Evolutionary conservation across 108 stramenopile genomes (phyloP).

Genomic region (Fragilaria crotonensis): DNA sequence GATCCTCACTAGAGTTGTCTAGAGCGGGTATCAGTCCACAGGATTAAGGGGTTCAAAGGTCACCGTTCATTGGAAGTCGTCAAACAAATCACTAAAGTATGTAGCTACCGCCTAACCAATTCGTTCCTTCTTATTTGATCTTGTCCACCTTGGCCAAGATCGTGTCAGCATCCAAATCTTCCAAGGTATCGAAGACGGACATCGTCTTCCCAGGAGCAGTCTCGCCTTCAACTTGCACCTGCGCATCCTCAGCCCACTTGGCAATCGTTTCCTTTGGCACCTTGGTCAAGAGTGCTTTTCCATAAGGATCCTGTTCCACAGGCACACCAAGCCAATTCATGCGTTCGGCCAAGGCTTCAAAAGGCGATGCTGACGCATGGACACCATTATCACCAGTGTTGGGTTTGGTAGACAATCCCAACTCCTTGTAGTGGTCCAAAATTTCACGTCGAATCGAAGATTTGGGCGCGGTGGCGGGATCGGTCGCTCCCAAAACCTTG

Average conservation of each 20-base stretch:
- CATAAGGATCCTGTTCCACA: constrained; percentile 66
- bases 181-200: constrained; percentile 81
- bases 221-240: constrained; percentile 24
- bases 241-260: constrained; percentile 79
- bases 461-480: constrained; percentile 71
- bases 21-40: too few relatives aligned
- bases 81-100: too few relatives aligned
- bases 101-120: too few relatives aligned
- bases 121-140: too few relatives aligned
- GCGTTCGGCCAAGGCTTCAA: constrained; percentile 90
- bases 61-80: too few relatives aligned
- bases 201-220: constrained; percentile 50
- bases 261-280: constrained; percentile 60
- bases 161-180: constrained; percentile 82
- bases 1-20: too few relatives aligned
- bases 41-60: too few relatives aligned
- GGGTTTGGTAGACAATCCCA: constrained; percentile 66
- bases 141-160: constrained; percentile 51
- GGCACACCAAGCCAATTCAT: constrained; percentile 68
- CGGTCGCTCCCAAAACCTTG: constrained; percentile 70
- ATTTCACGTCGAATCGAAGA: constrained; percentile 78
- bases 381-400: constrained; percentile 93
- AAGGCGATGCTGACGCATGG: constrained; percentile 86
- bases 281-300: constrained; percentile 68
- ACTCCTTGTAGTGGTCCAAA: constrained; percentile 49